Evolutionary conservation across 1,284 basidiomycete species (phyloP).

Genomic region (Malassezia vespertilionis): DNA sequence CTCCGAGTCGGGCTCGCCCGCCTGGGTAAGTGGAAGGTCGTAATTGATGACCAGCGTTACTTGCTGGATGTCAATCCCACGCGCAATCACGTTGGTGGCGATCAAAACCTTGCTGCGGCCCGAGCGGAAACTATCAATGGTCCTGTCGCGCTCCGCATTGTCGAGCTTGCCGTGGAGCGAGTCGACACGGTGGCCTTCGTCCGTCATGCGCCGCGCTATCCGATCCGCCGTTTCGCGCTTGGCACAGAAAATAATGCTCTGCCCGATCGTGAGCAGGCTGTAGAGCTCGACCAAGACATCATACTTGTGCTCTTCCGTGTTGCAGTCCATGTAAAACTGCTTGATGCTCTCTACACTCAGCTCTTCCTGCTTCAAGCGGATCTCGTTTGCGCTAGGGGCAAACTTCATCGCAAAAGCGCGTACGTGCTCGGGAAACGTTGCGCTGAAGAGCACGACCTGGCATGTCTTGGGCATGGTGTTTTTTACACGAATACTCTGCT

Average conservation of each 20-base stretch:
- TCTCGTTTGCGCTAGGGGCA: slow-evolving; percentile 89
- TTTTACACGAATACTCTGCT: slow-evolving; percentile 87
- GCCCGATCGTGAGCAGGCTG: slow-evolving; percentile 80
- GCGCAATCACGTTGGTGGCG: slow-evolving; percentile 95
- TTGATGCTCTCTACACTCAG: slow-evolving; percentile 86
- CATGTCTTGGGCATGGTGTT: slow-evolving; percentile 59
- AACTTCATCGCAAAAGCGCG: slow-evolving; percentile 79
- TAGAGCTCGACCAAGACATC: slow-evolving; percentile 87
- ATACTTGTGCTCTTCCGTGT: slow-evolving; percentile 79
- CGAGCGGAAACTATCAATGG: slow-evolving; percentile 90
- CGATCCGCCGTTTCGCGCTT: slow-evolving; percentile 76
- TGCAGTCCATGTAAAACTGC: slow-evolving; percentile 88
- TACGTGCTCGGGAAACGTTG: slow-evolving; percentile 91
- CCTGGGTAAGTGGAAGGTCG: slow-evolving; percentile 64
- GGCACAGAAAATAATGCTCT: slow-evolving; percentile 87
- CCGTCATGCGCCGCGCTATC: slow-evolving; percentile 78
- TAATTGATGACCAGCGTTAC: slow-evolving; percentile 77
- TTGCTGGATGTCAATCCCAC: slow-evolving; percentile 96
- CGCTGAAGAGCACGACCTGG: slow-evolving; percentile 93
- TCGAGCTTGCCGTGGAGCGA: slow-evolving; percentile 92
- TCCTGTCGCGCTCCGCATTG: slow-evolving; percentile 71
- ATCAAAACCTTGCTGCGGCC: slow-evolving; percentile 95
- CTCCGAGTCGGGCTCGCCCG: slow-evolving; percentile 69
- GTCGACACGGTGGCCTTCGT: slow-evolving; percentile 89
- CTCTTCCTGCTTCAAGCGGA: slow-evolving; percentile 87